A percentile compares a stretch with the other conserved stretches of the same genome.
Conservation (phyloP, 139 green algal species). For the Helicosporidium sp. region DNA sequence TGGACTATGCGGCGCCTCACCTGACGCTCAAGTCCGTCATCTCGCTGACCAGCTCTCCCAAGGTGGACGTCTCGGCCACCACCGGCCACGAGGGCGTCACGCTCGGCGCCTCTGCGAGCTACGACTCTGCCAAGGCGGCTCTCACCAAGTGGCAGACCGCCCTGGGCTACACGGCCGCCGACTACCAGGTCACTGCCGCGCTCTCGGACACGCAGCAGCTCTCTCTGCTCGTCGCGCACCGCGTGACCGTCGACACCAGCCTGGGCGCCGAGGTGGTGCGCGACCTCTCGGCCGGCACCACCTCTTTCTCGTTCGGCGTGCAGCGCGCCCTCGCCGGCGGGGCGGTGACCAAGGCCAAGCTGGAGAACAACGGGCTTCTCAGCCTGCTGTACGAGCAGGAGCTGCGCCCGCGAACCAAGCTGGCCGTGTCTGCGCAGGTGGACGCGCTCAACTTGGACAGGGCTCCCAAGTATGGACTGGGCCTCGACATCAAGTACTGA, state of each 20-base stretch:
- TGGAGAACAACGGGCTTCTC: constrained; percentile 25
- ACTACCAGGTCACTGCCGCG: constrained; percentile 22
- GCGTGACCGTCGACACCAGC: constrained; percentile 7
- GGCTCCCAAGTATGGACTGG: constrained; percentile 28
- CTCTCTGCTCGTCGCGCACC: constrained; percentile 20
- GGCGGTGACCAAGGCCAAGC: constrained; percentile 21
- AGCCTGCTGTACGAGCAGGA: constrained; percentile 21
- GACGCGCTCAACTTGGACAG: constrained; percentile 20
- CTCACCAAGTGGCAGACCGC: constrained; percentile 9
- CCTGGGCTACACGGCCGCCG: constrained; percentile 20
- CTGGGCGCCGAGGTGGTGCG: constrained; percentile 22
- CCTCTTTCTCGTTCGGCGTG: constrained; percentile 7
- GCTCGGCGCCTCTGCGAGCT: background rate
- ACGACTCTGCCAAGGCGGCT: background rate
- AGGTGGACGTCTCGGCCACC: constrained; percentile 20
- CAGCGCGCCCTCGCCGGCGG: constrained; percentile 11
- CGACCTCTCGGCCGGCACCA: constrained; percentile 3
- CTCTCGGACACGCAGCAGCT: constrained; percentile 16
- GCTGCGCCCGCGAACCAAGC: constrained; percentile 13
- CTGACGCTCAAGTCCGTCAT: constrained; percentile 16
- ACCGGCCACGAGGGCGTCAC: background rate
- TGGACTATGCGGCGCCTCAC: constrained; percentile 27
- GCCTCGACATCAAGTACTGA: constrained; percentile 27
- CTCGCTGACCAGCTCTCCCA: constrained; percentile 19
- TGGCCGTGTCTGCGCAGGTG: constrained; percentile 22